Conservation (phyloP, 106 monocot species). For the Cymbidium sinense region DNA sequence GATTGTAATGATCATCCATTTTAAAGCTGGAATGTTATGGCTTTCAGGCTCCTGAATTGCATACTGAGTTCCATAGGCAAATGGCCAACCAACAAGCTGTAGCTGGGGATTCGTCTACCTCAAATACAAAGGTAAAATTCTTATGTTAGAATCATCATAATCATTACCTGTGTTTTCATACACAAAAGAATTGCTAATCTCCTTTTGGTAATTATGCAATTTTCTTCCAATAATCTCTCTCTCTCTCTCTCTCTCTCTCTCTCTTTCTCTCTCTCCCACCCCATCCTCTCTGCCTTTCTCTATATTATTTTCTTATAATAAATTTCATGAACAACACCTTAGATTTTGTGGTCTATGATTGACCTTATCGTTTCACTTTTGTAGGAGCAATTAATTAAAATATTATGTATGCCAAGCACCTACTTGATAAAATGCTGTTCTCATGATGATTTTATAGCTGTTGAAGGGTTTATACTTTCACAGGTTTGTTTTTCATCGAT, state of each 20-base stretch:
- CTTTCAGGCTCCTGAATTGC: constrained; percentile 18
- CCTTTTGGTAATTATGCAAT: background rate
- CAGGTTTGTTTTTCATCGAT: background rate
- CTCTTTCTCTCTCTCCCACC: background rate
- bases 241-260: background rate
- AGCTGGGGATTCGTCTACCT: constrained; percentile 1
- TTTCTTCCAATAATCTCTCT: background rate
- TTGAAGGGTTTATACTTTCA: background rate
- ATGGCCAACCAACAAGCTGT: constrained; percentile 9
- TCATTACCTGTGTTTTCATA: background rate
- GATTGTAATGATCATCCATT: background rate
- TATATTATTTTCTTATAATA: background rate
- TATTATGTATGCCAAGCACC: background rate
- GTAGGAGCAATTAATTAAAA: background rate
- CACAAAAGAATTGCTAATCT: background rate
- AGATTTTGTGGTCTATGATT: background rate
- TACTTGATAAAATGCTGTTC: background rate
- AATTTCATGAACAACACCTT: background rate
- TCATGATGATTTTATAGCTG: background rate
- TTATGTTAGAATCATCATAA: background rate
- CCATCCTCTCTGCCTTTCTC: background rate
- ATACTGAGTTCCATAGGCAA: constrained; percentile 7
- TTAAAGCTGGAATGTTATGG: background rate
- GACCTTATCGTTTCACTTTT: background rate
- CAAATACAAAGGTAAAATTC: constrained; percentile 13